phyloP scores from a whole-genome alignment of 352 stramenopile genomes.

The Globisporangium heterothallicum region DNA sequence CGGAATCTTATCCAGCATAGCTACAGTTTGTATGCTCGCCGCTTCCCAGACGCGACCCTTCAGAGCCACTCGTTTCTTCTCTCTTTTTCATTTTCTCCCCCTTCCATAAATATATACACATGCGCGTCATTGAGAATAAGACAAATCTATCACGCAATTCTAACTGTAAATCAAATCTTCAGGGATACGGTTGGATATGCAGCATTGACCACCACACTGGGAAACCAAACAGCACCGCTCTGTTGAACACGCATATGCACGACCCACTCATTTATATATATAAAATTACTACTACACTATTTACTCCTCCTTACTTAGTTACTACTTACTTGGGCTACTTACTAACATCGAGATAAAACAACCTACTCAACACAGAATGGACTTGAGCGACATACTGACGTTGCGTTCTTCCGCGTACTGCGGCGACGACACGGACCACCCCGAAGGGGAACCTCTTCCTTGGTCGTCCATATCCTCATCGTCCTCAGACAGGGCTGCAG shows the following conservation, averaged over 20 bases:
- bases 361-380: constrained; percentile 54
- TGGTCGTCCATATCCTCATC: constrained; percentile 29
- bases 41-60: too few relatives aligned
- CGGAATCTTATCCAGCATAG: too few relatives aligned
- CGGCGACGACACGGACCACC: constrained; percentile 8
- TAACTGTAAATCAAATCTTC: constrained; percentile 1
- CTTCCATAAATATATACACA: neutral
- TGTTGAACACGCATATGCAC: neutral
- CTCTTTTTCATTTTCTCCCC: neutral
- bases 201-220: too few relatives aligned
- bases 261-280: neutral
- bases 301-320: neutral
- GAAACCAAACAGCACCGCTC: too few relatives aligned
- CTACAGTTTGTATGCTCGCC: too few relatives aligned
- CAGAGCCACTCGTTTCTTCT: neutral
- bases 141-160: neutral
- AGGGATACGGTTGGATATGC: too few relatives aligned
- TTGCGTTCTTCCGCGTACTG: constrained; percentile 29
- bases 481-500: constrained; percentile 37
- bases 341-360: neutral
- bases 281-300: neutral
- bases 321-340: neutral
- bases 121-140: neutral
- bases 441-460: constrained; percentile 11
- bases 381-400: constrained; percentile 66